phyloP scores from a whole-genome alignment of 805 yeast genomes.

The Kuraishia ogatae region DNA sequence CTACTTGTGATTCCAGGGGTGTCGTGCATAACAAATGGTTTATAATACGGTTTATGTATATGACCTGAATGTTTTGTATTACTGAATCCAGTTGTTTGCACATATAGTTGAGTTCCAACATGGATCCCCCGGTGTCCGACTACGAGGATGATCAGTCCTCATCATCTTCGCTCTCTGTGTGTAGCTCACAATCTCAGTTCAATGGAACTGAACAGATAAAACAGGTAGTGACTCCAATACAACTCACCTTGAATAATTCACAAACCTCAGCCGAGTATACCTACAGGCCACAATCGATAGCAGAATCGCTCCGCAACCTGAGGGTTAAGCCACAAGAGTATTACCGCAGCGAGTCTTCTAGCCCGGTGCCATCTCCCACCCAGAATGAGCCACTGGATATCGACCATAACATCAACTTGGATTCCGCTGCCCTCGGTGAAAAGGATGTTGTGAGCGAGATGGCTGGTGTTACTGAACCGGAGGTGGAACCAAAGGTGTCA shows the following conservation, averaged over 20 bases:
- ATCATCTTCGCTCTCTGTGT: neutral
- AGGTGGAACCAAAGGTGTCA: conserved; percentile 18
- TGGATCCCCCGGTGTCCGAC: conserved; percentile 12
- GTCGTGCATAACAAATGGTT: too few relatives aligned
- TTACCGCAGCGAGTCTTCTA: neutral
- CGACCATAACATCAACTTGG: neutral
- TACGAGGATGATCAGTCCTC: conserved; percentile 7
- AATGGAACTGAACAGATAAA: neutral
- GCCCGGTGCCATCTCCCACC: neutral
- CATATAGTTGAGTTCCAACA: neutral
- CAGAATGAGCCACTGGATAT: neutral
- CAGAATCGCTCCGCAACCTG: neutral
- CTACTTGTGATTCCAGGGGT: too few relatives aligned
- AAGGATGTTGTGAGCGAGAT: neutral
- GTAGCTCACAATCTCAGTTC: neutral
- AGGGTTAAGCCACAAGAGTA: neutral
- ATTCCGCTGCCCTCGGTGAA: neutral
- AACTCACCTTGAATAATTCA: neutral
- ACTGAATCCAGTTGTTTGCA: too few relatives aligned
- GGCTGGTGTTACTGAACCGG: conserved; percentile 5
- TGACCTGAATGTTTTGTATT: too few relatives aligned
- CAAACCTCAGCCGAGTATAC: neutral
- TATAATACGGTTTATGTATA: too few relatives aligned
- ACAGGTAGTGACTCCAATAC: neutral
- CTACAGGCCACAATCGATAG: neutral